A percentile compares a stretch with the other conserved stretches of the same genome.
phyloP scores from a whole-genome alignment of 1,284 basidiomycete genomes.

The Leccinum griseonigrum region DNA sequence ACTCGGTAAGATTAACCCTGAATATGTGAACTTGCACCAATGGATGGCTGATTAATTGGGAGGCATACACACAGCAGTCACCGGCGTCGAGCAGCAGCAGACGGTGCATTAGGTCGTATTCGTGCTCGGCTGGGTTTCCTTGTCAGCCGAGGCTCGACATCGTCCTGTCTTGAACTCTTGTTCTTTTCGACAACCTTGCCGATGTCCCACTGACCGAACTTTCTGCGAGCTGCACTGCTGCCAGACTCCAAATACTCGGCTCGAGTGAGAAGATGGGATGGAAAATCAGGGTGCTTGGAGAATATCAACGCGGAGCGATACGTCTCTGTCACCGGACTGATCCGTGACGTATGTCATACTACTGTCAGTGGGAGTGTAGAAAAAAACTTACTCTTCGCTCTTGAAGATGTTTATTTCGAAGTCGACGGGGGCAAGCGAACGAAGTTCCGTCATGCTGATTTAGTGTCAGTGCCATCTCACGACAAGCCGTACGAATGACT shows the following conservation, averaged over 20 bases:
- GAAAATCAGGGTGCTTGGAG: conserved; percentile 51
- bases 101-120: conserved; percentile 20
- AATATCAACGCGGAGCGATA: conserved; percentile 69
- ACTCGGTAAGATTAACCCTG: conserved; percentile 19
- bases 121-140: conserved; percentile 31
- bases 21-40: conserved; percentile 13
- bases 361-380: conserved; percentile 3
- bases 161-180: conserved; percentile 19
- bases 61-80: conserved; percentile 13
- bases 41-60: conserved; percentile 9
- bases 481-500: conserved; percentile 14
- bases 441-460: conserved; percentile 63
- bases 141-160: conserved; percentile 25
- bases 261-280: conserved; percentile 59
- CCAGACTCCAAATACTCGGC: conserved; percentile 84
- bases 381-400: conserved; percentile 63
- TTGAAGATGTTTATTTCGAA: conserved; percentile 72
- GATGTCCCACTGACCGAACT: conserved; percentile 52
- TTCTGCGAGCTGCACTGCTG: conserved; percentile 66
- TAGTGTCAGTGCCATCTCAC: conserved; percentile 13
- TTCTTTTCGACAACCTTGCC: conserved; percentile 24
- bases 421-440: conserved; percentile 75
- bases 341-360: conserved; percentile 13
- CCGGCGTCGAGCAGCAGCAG: conserved; percentile 25
- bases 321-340: conserved; percentile 71